Percentiles rank a stretch among this genome's conserved stretches.
Evolutionary conservation across 2,329 filamentous ascomycete genomes (phyloP).

Genomic region (Clonostachys sp.): DNA sequence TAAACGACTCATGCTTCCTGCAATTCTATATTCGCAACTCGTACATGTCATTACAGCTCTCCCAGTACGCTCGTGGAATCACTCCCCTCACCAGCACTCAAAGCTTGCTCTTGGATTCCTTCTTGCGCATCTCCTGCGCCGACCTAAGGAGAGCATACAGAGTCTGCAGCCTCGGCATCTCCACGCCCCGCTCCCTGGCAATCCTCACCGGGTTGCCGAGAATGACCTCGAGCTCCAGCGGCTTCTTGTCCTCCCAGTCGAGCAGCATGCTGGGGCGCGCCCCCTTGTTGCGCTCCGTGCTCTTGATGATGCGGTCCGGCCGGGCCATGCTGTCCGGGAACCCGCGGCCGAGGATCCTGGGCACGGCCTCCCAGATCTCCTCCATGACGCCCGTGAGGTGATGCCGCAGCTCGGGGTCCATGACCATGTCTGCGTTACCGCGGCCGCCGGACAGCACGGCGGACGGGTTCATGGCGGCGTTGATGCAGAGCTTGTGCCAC

Average conservation of each 20-base stretch:
- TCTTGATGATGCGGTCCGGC: conserved; percentile 58
- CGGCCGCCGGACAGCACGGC: conserved; percentile 62
- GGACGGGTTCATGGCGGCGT: conserved; percentile 70
- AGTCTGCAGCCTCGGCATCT: conserved; percentile 63
- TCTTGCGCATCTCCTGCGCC: conserved; percentile 49
- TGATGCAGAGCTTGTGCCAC: conserved; percentile 76
- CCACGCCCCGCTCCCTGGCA: conserved; percentile 55
- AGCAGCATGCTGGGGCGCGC: conserved; percentile 64
- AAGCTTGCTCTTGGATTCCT: conserved; percentile 23
- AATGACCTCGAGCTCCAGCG: conserved; percentile 69
- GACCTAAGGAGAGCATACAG: conserved; percentile 63
- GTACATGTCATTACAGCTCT: too few species aligned
- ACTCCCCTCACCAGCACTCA: conserved; percentile 7
- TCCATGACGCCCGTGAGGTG: conserved; percentile 65
- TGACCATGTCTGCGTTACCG: conserved; percentile 62
- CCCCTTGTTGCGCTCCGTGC: conserved; percentile 60
- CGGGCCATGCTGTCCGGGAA: conserved; percentile 55
- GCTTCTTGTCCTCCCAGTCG: conserved; percentile 63
- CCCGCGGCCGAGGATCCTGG: conserved; percentile 55
- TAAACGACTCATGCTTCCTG: too few species aligned
- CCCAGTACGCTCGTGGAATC: too few species aligned
- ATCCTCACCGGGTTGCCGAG: conserved; percentile 66
- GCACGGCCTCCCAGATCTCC: conserved; percentile 62
- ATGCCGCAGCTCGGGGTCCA: conserved; percentile 54
- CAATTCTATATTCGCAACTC: too few species aligned